Evolutionary conservation across 2,329 filamentous ascomycete species (phyloP), one percentile per base, ranked within the genome.

Genomic region (Tolypocladium inflatum): DNA sequence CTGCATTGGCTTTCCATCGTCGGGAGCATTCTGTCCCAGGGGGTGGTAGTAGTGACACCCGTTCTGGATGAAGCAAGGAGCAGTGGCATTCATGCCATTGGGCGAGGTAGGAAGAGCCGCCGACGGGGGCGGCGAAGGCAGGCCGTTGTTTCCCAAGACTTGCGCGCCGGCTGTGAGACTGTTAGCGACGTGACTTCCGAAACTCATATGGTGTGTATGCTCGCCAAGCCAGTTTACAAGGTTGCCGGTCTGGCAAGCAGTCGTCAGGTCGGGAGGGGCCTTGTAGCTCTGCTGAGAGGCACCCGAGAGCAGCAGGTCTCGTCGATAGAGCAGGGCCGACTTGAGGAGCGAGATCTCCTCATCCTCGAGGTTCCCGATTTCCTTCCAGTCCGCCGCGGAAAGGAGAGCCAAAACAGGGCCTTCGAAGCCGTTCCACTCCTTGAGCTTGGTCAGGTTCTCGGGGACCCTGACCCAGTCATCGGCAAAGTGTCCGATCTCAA

Each of bases 181-280:
- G 50, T 71, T 43, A 68, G 57, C 21, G 26, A 38, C 11, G 17
- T 35, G 41, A 3, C 21, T n/a, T 37, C 15, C 9, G 43, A 19
- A 35, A n/a, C 9, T n/a, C 19, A 6, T 15, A 2, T 1, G 3
- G n/a, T 9, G 4, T n/a, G 35, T 33, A 30, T 26, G 61, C 70
- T 62, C 63, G 75, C 73, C 67, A 42, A 75, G 65, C 73, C 73
- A 75, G 56, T 72, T 71, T 39, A 74, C 66, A 3, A 73, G 59
- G 19, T 58, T 64, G 13, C 67, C 59, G 4, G 59, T 63, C 8
- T 59, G 57, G 39, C 64, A 68, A 10, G 69, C 70, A 33, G 64
- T 58, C 53, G 64, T 55, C 3, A 73, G 58, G 39, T 69, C 69
- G 42, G 60, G 64, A 8, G 64, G 67, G 37, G 58, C 63, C 57